These are phyloP conservation scores for Bipolaris sorokiniana DNA, from an alignment of 2,329 filamentous ascomycete species.

Conservation along the genomic window DNA sequence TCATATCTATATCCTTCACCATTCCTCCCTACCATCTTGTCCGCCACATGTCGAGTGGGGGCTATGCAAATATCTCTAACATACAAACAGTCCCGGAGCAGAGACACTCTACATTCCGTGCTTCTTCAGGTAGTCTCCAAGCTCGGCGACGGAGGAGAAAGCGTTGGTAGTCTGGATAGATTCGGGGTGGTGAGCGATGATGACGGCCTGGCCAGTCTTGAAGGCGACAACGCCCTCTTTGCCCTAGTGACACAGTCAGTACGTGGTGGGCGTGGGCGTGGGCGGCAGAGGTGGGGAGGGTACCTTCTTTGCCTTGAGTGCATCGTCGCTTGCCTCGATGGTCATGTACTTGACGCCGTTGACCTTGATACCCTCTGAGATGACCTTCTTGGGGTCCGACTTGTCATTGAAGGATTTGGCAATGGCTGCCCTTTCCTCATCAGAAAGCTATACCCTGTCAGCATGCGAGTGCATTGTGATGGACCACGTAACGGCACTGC, in stretches of 20 bases:
- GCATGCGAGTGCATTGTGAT: conserved; percentile 5
- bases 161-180: conserved; percentile 74
- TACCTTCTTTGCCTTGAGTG: conserved; percentile 87
- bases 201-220: conserved; percentile 87
- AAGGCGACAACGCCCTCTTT: conserved; percentile 80
- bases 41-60: conserved; percentile 18
- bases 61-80: conserved; percentile 49
- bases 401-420: conserved; percentile 60
- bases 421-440: conserved; percentile 62
- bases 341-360: conserved; percentile 79
- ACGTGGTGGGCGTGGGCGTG: not conserved
- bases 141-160: conserved; percentile 76
- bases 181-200: conserved; percentile 87
- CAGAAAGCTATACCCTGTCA: conserved; percentile 53
- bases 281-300: conserved; percentile 22
- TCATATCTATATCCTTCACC: conserved; percentile 18
- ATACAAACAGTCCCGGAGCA: conserved; percentile 36
- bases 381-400: conserved; percentile 69
- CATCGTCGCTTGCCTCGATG: conserved; percentile 75
- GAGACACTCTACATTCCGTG: conserved; percentile 69
- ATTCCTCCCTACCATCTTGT: conserved; percentile 9
- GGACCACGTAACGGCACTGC: not conserved
- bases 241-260: conserved; percentile 59
- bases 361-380: conserved; percentile 75
- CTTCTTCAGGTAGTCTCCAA: conserved; percentile 86